Conservation (phyloP, 169 alveolate genomes). For the Plasmodium adleri region DNA sequence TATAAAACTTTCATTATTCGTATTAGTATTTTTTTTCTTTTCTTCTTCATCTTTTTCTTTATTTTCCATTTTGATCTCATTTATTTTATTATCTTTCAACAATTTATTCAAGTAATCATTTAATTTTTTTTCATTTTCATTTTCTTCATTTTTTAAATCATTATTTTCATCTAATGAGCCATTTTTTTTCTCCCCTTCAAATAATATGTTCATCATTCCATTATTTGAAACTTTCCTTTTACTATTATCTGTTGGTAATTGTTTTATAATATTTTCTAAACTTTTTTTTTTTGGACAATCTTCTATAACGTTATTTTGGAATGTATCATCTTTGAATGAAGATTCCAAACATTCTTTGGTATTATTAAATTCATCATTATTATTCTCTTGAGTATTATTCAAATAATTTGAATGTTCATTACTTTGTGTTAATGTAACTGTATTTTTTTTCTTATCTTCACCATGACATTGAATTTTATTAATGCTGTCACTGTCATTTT, state of each 20-base stretch:
- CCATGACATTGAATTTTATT: not conserved
- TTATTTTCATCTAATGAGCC: not conserved
- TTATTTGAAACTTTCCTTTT: not conserved
- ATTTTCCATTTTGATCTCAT: too few species aligned
- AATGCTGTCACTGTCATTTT: not conserved
- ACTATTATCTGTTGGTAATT: not conserved
- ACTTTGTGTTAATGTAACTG: not conserved
- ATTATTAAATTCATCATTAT: not conserved
- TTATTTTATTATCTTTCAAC: not conserved
- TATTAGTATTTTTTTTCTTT: not conserved
- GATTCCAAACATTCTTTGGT: too few species aligned
- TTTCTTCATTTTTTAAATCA: not conserved
- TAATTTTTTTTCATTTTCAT: not conserved
- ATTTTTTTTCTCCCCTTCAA: not conserved
- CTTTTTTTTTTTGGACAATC: not conserved
- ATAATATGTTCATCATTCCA: not conserved
- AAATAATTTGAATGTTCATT: not conserved
- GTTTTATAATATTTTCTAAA: not conserved
- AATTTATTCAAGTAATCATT: not conserved
- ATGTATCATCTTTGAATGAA: too few species aligned
- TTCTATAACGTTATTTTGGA: not conserved
- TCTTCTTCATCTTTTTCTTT: not conserved
- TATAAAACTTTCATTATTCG: not conserved
- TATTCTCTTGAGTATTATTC: not conserved
- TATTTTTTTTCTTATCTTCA: not conserved